Evolutionary conservation across 805 yeast genomes (phyloP).

Genomic region (Yamadazyma scolyti): DNA sequence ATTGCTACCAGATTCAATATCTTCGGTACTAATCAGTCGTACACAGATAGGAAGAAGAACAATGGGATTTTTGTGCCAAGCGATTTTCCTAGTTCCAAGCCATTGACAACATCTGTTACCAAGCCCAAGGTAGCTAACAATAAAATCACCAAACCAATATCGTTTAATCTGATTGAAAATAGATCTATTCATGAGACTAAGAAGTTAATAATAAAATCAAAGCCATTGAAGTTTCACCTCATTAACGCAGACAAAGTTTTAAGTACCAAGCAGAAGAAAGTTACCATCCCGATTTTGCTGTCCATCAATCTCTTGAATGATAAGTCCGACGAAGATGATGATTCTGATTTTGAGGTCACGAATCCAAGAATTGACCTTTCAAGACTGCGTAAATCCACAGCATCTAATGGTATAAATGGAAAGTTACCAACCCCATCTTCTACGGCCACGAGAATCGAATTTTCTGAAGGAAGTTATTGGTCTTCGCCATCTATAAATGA

Average conservation of each 20-base stretch:
- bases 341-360: not conserved
- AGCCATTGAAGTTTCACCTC: slow-evolving; percentile 38
- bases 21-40: no score
- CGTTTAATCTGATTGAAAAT: slow-evolving; percentile 7
- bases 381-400: not conserved
- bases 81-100: slow-evolving; percentile 1
- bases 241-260: slow-evolving; percentile 41
- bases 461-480: slow-evolving; percentile 54
- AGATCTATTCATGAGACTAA: slow-evolving; percentile 15
- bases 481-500: slow-evolving; percentile 61
- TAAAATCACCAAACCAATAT: slow-evolving; percentile 10
- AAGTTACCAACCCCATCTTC: not conserved
- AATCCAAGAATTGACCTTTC: not conserved
- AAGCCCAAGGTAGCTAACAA: slow-evolving; percentile 1
- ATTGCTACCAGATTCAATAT: no score
- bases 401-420: slow-evolving; percentile 1
- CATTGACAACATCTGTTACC: not conserved
- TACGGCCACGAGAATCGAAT: not conserved
- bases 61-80: slow-evolving; percentile 7
- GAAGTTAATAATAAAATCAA: slow-evolving; percentile 34
- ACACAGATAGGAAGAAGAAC: no score
- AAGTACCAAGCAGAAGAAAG: slow-evolving; percentile 28
- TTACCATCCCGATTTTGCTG: slow-evolving; percentile 13
- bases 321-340: slow-evolving; percentile 6
- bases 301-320: slow-evolving; percentile 10